Evolutionary conservation across 768 basidiomycete genomes (phyloP), one percentile per base, ranked within the genome.

Genomic region (Solioccasus polychromus): DNA sequence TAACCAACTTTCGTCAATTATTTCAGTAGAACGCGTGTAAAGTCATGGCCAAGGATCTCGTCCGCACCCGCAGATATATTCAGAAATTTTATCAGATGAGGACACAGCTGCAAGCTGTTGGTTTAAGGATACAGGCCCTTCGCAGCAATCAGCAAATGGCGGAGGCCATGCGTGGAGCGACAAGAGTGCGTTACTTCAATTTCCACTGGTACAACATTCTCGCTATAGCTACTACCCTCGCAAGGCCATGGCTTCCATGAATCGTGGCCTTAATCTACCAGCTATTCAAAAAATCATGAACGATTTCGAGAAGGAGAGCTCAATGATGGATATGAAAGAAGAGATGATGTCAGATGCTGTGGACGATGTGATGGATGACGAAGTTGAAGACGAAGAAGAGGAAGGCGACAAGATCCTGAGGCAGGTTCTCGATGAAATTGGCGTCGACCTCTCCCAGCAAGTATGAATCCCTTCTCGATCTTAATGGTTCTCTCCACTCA

Each of bases 321-420:
- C 92, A 5, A 92, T 85, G 70, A 99, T 99, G 96, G 96, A 99
- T 69, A 98, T 99, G 96, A 99, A 97, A 67, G 96, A 97, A 69
- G 95, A 96, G 66, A 97, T 98, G 90, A 99, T 97, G 96, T 91
- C 89, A 18, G 96, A 98, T 50, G 88, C 92, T 12, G 88, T 98
- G 14, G 96, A 98, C 68, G 95, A 97, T 57, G 94, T 88, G 39
- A 95, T 97, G 87, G 91, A 94, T 52, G 85, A 88, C 25, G 93
- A 92, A 12, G 69, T 68, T 24, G 94, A 94, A 58, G 95, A 95
- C 40, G 95, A 98, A 67, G 96, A 97, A 56, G 88, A 87, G 51
- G 96, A 97, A 61, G 84, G 93, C 12, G 94, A 98, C 62, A 88
- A 89, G 73, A 94, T 99, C 51, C 67, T 99, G 55, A 92, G 87